Percentiles rank a stretch among this genome's conserved stretches.
phyloP scores from a whole-genome alignment of 78 protist species.

The Isochrysis galbana region DNA sequence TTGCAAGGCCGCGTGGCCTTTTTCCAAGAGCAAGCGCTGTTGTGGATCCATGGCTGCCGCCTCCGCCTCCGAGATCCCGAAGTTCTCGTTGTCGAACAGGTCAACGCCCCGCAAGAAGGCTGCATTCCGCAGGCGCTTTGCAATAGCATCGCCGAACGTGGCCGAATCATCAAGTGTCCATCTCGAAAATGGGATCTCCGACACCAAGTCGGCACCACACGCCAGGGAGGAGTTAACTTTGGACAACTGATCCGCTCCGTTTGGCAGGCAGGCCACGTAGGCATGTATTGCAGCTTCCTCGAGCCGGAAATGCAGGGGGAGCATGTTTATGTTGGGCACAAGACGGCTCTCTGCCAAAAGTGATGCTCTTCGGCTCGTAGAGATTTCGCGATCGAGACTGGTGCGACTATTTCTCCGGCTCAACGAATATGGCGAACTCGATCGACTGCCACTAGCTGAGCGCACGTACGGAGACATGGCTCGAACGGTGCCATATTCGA shows the following conservation, averaged over 20 bases:
- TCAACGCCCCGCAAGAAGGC: neutral
- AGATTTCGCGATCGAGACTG: too few species aligned
- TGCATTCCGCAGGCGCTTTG: neutral
- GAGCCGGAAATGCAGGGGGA: neutral
- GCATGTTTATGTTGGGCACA: too few species aligned
- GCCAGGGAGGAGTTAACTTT: neutral
- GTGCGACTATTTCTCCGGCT: too few species aligned
- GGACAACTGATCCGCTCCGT: too few species aligned
- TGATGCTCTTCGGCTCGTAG: too few species aligned
- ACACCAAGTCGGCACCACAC: neutral
- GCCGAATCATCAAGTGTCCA: neutral
- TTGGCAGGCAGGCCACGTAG: too few species aligned
- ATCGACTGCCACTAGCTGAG: too few species aligned
- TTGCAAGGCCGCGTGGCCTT: neutral
- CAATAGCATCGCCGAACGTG: neutral
- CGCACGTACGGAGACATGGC: neutral
- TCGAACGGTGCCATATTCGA: neutral
- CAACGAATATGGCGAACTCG: too few species aligned
- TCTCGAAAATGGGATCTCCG: neutral
- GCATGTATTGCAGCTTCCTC: too few species aligned
- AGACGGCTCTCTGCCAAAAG: neutral
- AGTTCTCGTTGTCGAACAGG: neutral
- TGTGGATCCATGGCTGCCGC: neutral
- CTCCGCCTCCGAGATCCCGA: neutral
- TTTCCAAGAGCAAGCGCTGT: neutral